Base-by-base conservation (phyloP, 495 filamentous ascomycete species). In the Penicillium parvum region DNA sequence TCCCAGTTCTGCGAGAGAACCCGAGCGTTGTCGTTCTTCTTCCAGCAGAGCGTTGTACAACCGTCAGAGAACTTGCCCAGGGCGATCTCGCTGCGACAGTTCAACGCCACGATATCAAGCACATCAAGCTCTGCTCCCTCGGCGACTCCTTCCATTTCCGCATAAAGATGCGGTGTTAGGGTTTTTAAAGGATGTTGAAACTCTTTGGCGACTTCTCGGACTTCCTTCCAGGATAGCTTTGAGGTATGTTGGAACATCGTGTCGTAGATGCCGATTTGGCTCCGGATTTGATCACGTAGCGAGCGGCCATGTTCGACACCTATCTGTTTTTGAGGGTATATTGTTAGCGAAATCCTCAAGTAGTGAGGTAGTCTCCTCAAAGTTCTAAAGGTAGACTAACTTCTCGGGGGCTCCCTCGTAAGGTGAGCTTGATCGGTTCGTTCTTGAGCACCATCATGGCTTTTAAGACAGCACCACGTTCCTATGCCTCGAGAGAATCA, bases 1-100 rank as follows among this genome's bases (percentile, higher is more conserved):
- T 86, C 83, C 83, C 83, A 87, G 35, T 85, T 87, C 66, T 87
- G 83, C 3, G 68, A 72, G 12, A 84, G 59, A 14, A 76, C 71
- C 11, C 64, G 63, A 1, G 45, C 45, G 8, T 59, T 46, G n/a
- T 60, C 50, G 19, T 43, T 42, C 7, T 55, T 71, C 45, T 67
- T 65, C 76, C 75, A 83, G 8, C 65, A 73, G 2, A 86, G 41
- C 22, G 73, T 70, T 3, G 83, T 84, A 44, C 83, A 84, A 16
- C 81, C 82, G 45, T 86, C 83, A 7, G 69, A 71, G 48, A 80
- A 82, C 27, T 72, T 58, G 3, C 83, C 83, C 35, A 82, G 78
- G 0, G 75, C 71, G 41, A 86, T 84, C 61, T 86, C 82, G 4
- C 79, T 85, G 14, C 83, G 73, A 14, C 82, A 73, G 43, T 87